Percentiles rank a stretch among this genome's conserved stretches.
These are phyloP conservation scores for Candida peoriensis DNA, from an alignment of 805 yeast species.

Conservation along the genomic window DNA sequence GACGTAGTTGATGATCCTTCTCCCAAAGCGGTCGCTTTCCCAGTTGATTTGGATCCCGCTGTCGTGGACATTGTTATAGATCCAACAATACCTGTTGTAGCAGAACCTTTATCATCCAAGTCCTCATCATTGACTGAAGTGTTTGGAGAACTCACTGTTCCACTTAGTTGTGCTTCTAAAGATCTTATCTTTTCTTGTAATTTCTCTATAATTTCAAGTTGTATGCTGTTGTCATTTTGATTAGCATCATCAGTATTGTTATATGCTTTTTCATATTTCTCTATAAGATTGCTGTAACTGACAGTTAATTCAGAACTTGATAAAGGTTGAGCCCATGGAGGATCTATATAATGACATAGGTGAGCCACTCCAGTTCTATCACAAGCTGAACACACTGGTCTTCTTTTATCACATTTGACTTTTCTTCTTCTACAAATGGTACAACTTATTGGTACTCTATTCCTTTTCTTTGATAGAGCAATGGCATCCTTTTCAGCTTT, in stretches of 20 bases:
- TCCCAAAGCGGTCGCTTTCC: neutral
- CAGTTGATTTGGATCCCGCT: no score
- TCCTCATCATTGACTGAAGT: constrained; percentile 8
- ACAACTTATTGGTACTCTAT: constrained; percentile 43
- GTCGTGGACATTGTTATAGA: no score
- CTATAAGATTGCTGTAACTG: no score
- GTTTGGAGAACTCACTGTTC: constrained; percentile 5
- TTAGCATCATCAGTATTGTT: neutral
- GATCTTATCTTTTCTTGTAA: constrained; percentile 52
- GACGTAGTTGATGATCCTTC: no score
- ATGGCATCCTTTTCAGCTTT: constrained; percentile 1
- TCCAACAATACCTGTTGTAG: no score
- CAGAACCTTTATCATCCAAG: constrained; percentile 1
- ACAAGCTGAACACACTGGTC: constrained; percentile 55
- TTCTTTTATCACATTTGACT: constrained; percentile 44
- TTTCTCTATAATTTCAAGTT: constrained; percentile 38
- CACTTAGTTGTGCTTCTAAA: constrained; percentile 30
- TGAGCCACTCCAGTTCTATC: constrained; percentile 54
- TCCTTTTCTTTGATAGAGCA: constrained; percentile 30
- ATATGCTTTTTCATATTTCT: no score
- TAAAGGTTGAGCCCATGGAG: constrained; percentile 51
- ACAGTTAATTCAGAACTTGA: constrained; percentile 40
- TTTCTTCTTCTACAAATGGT: constrained; percentile 45
- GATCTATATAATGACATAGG: constrained; percentile 52
- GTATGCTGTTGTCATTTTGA: constrained; percentile 23